Conservation (phyloP, 805 yeast species). For the Candida patagonica region DNA sequence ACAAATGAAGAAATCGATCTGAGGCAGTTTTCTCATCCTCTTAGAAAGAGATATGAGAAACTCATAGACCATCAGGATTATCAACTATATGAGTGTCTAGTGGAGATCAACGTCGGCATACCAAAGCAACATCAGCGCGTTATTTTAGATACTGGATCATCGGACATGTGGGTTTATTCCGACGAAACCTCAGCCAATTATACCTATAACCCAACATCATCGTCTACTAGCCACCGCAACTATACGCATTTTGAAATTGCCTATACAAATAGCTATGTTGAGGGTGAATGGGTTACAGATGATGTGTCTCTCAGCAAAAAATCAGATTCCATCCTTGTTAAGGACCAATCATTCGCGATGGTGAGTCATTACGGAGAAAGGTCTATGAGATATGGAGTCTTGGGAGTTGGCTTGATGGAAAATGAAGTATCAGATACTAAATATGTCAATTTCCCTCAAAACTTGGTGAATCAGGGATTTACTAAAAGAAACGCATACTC, state of each 20-base stretch:
- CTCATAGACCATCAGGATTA: too few relatives aligned
- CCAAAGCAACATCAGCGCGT: slow-evolving; percentile 34
- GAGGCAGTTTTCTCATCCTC: too few relatives aligned
- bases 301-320: slow-evolving; percentile 40
- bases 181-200: slow-evolving; percentile 15
- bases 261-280: slow-evolving; percentile 31
- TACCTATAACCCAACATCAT: slow-evolving; percentile 5
- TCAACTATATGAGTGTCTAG: too few relatives aligned
- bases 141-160: slow-evolving; percentile 40
- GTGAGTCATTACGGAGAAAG: slow-evolving; percentile 1
- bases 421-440: slow-evolving; percentile 18
- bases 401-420: slow-evolving; percentile 22
- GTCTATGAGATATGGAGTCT: slow-evolving; percentile 12
- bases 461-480: slow-evolving; percentile 44
- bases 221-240: slow-evolving; percentile 18
- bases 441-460: slow-evolving; percentile 55
- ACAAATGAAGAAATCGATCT: too few relatives aligned
- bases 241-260: slow-evolving; percentile 18
- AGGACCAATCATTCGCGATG: slow-evolving; percentile 12
- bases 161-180: slow-evolving; percentile 39
- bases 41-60: too few relatives aligned
- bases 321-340: slow-evolving; percentile 38
- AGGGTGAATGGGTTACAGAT: slow-evolving; percentile 54
- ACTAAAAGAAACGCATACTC: slow-evolving; percentile 52
- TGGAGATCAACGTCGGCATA: slow-evolving; percentile 31